Evolutionary conservation across 2,329 filamentous ascomycete species (phyloP).

Genomic region (Neofusicoccum parvum): DNA sequence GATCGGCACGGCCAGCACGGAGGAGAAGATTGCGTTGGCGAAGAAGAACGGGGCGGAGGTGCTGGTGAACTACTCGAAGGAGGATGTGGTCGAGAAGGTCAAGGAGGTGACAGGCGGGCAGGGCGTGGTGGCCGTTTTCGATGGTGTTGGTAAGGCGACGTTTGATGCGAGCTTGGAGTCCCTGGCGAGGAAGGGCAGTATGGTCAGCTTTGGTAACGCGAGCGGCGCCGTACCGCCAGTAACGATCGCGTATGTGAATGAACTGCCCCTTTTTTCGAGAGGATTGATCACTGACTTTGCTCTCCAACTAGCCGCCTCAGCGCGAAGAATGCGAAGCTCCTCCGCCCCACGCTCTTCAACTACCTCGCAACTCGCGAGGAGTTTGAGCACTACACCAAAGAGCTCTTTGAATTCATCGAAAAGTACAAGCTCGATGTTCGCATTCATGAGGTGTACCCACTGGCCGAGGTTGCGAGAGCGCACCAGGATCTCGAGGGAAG

Average conservation of each 20-base stretch:
- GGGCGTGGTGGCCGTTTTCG: slow-evolving; percentile 78
- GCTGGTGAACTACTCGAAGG: slow-evolving; percentile 68
- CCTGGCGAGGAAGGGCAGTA: slow-evolving; percentile 73
- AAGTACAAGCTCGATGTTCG: slow-evolving; percentile 70
- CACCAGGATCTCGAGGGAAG: slow-evolving; percentile 79
- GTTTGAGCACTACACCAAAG: slow-evolving; percentile 67
- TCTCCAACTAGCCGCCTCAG: slow-evolving; percentile 50
- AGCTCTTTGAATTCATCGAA: slow-evolving; percentile 73
- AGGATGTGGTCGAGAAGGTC: slow-evolving; percentile 62
- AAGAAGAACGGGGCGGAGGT: slow-evolving; percentile 70
- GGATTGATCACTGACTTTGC: not conserved
- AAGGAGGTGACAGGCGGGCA: slow-evolving; percentile 70
- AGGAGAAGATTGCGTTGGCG: slow-evolving; percentile 72
- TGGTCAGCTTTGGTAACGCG: slow-evolving; percentile 82
- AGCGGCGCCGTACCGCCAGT: slow-evolving; percentile 76
- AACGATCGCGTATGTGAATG: slow-evolving; percentile 59
- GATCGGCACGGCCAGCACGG: slow-evolving; percentile 76
- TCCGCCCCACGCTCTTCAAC: slow-evolving; percentile 72
- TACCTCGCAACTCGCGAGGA: slow-evolving; percentile 73
- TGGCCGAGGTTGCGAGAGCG: slow-evolving; percentile 71
- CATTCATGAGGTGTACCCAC: slow-evolving; percentile 75
- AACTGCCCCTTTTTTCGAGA: slow-evolving; percentile 13
- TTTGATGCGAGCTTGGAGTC: slow-evolving; percentile 78
- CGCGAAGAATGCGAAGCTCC: slow-evolving; percentile 75
- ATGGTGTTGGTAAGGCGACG: slow-evolving; percentile 82